Evolutionary conservation across 441 rosid species (phyloP), one percentile per base, ranked within the genome.

Genomic region (Populus hybrid): DNA sequence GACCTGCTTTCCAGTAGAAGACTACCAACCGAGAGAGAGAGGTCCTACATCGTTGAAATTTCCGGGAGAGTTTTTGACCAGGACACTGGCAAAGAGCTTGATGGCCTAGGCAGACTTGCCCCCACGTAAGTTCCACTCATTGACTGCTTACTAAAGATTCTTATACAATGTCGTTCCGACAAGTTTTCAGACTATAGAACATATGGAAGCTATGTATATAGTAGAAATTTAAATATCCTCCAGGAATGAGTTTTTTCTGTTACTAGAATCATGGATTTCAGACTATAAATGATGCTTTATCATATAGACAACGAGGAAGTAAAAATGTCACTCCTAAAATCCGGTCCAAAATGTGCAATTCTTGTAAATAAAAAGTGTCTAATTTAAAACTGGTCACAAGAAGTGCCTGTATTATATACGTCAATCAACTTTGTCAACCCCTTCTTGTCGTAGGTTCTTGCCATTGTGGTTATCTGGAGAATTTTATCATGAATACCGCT

Each of bases 91-190:
- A 88, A 89, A 82, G 93, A 92, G 87, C 91, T 92, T 16, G 85
- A 84, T 26, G 79, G 88, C 83, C 97, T 95, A n/a, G 99, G 97
- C 75, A 92, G 85, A 85, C 99, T 94, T 57, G 99, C 99, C 40
- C 99, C 99, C 11, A 92, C 99, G 99, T 96, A 87, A 91, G 95
- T 71, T 38, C 16, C 53, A 28, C 61, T 65, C 36, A 35, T 57
- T 10, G 21, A 68, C 16, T 28, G 24, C 6, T 53, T 32, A 7
- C 9, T 23, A 73, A 73, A 21, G 21, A 42, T 63, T 21, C 36
- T 21, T 71, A 5, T 11, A 26, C 63, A 40, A 7, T 71, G 34
- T 24, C 24, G 24, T 10, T 24, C 18, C 34, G 24, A 21, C 24
- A 50, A 14, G 57, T 14, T 50, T 14, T 50, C 57, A 50, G 57